A percentile compares a stretch with the other conserved stretches of the same genome.
Evolutionary conservation across 2,329 filamentous ascomycete genomes (phyloP).

Genomic region (Epichloe festucae): DNA sequence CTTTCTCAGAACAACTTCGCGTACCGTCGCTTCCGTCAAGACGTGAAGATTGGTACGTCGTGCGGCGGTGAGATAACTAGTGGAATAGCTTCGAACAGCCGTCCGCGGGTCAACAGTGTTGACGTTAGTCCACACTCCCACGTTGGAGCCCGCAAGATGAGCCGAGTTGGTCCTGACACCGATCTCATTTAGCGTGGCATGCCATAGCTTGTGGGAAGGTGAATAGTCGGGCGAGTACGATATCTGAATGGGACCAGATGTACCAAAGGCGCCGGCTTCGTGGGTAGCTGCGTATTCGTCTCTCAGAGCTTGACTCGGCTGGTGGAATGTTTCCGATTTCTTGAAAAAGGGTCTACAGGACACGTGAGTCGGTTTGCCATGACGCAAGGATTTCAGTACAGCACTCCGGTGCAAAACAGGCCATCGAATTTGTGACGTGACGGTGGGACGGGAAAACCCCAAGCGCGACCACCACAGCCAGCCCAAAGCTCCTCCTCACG

Average conservation of each 20-base stretch:
- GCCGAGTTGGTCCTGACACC: conserved; percentile 28
- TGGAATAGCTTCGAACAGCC: conserved; percentile 34
- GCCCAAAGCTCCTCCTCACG: background rate
- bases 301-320: conserved; percentile 20
- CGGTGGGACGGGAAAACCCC: too few relatives aligned
- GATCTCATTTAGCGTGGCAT: conserved; percentile 31
- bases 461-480: too few relatives aligned
- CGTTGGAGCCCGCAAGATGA: conserved; percentile 34
- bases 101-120: conserved; percentile 33
- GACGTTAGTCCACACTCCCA: conserved; percentile 37
- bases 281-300: conserved; percentile 24
- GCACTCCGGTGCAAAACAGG: too few relatives aligned
- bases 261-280: conserved; percentile 28
- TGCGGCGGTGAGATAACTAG: conserved; percentile 27
- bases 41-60: conserved; percentile 29
- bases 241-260: conserved; percentile 33
- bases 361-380: background rate
- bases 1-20: conserved; percentile 16
- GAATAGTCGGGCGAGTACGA: conserved; percentile 30
- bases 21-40: conserved; percentile 17
- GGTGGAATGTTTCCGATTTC: conserved; percentile 34
- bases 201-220: conserved; percentile 31
- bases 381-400: too few relatives aligned
- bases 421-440: too few relatives aligned
- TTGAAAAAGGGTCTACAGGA: conserved; percentile 33